Base-by-base conservation (phyloP, 495 filamentous ascomycete genomes). In the Aspergillus conjunctus region DNA sequence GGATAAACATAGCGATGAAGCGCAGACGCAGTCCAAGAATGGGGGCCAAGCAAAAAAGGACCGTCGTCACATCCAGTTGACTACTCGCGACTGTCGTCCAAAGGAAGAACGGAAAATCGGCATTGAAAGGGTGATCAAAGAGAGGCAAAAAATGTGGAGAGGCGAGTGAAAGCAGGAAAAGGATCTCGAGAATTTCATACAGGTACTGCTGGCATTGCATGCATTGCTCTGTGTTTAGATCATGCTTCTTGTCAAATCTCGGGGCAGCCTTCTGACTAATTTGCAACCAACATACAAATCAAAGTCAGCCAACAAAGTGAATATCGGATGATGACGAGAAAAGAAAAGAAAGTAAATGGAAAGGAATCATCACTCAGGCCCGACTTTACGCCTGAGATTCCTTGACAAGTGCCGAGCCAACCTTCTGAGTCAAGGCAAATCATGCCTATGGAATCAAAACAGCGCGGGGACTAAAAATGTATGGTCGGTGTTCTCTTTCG, bases 1-100 rank as follows among this genome's bases (percentile, higher is more conserved):
- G 22, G 45, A 26, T 52, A 26, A 48, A 15, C 34, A 51, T 57
- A 33, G 20, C 51, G 53, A 30, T 31, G 31, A 7, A 18, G 22
- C 33, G 21, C 26, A 17, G 49, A 14, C 30, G 49, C 21, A n/a
- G 14, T 31, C 20, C 49, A 51, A 31, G 49, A n/a, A 41, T 41
- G 37, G 37, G 21, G 4, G 26, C 21, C 9, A 51, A 21, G 49
- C 49, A 32, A 51, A 32, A 51, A 51, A 51, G 11, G 17, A 32
- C 17, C 26, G 49, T 51, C 49, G 48, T 51, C 48, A 32, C 30
- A 14, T 31, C 12, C 11, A 12, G 33, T 51, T n/a, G 22, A 20
- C 30, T 56, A 51, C 33, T 59, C 61, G 61, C 56, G 56, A 56
- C 22, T 56, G 54, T 56, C 56, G 56, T 43, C 49, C 59, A 34